phyloP scores from a whole-genome alignment of 2,329 filamentous ascomycete species.

The Drechmeria coniospora region DNA sequence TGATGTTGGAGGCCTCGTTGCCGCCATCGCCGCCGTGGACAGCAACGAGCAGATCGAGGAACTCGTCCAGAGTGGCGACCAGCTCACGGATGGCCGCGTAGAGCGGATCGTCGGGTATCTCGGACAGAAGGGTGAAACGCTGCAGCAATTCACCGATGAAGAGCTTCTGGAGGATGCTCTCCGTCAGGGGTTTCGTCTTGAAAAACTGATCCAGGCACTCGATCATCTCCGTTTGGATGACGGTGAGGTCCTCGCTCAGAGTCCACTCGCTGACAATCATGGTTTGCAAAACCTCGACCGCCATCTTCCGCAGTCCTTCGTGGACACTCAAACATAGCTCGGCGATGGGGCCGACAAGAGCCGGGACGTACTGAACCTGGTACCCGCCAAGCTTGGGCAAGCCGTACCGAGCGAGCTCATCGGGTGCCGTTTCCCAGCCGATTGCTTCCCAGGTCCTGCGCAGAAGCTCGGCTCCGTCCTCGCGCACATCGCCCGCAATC shows the following conservation, averaged over 20 bases:
- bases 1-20: constrained; percentile 65
- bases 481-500: constrained; percentile 89
- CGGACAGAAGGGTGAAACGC: constrained; percentile 58
- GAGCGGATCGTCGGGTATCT: constrained; percentile 54
- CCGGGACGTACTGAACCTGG: constrained; percentile 94
- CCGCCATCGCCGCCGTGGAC: constrained; percentile 64
- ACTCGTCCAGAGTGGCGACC: constrained; percentile 73
- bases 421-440: constrained; percentile 78
- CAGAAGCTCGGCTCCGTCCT: constrained; percentile 76
- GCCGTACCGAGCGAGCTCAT: constrained; percentile 65
- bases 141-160: constrained; percentile 78
- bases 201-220: constrained; percentile 83
- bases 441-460: constrained; percentile 85
- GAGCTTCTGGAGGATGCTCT: constrained; percentile 80
- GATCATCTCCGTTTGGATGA: constrained; percentile 93
- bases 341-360: constrained; percentile 78
- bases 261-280: constrained; percentile 99
- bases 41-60: constrained; percentile 78
- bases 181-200: constrained; percentile 74
- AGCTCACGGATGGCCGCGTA: constrained; percentile 64
- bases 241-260: constrained; percentile 75
- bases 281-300: constrained; percentile 83
- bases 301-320: constrained; percentile 74
- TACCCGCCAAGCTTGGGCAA: constrained; percentile 83
- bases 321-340: constrained; percentile 92